Base-by-base conservation (phyloP, 805 yeast genomes). In the Candida sithepensis region DNA sequence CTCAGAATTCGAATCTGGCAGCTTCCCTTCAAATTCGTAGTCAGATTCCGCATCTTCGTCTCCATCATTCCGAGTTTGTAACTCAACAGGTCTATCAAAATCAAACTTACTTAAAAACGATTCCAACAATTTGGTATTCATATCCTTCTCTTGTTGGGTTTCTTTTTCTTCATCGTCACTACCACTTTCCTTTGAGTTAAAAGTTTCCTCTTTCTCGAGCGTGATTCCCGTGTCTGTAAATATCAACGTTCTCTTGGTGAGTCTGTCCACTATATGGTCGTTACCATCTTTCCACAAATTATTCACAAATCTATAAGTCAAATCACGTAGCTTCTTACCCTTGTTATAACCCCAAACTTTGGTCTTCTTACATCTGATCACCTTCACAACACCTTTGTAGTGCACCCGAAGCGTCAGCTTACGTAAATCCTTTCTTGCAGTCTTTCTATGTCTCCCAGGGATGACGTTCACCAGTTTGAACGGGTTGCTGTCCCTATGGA, bases 311-410 rank as follows among this genome's bases (percentile, higher is more conserved):
- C 72, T 70, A 65, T 73, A 77, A 0, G 84, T 86, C 54, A 90
- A 71, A 55, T 85, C 94, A 30, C 75, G 73, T 2, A 74, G 63
- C 2, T 74, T 70, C 57, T 78, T 84, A 52, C 79, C 75, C 68
- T 86, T 87, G 54, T 86, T 90, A 51, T 80, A 75, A 3, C 98
- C 98, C 99, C 99, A 92, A 37, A 94, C 74, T 62, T 90, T 90
- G 28, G 84, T 80, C 67, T 90, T 89, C 56, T 75, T 77, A 54
- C 84, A 71, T 56, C 78, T 79, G 47, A 85, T 66, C 4, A 72
- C 71, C 64, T 78, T 82, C 45, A 79, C 66, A 41, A 67, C 76
- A 6, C 84, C 88, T 57, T 77, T 80, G 49, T 78, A 73, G 50
- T 70, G 72, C 2, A 85, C 74, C 55, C 97, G 74, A 52, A 88